Conservation (phyloP, 495 filamentous ascomycete species). For the Tuber borchii region DNA sequence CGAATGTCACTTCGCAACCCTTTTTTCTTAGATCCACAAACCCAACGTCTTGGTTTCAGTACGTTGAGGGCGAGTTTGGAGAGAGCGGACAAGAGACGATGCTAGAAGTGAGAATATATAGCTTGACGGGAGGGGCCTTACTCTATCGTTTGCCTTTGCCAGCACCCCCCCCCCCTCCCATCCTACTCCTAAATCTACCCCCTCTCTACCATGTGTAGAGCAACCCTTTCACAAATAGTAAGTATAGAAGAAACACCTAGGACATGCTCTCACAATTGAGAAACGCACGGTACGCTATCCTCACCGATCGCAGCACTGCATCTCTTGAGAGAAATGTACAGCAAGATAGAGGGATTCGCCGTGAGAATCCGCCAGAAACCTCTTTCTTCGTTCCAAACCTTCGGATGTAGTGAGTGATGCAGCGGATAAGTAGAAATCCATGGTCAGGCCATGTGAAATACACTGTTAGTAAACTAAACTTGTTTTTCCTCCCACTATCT, state of each 20-base stretch:
- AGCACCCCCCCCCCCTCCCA: neutral
- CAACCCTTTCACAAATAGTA: neutral
- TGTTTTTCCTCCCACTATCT: neutral
- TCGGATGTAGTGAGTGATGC: neutral
- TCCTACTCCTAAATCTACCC: neutral
- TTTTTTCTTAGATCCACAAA: neutral
- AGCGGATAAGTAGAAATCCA: conserved; percentile 2
- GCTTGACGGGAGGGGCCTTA: neutral
- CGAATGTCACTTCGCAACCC: neutral
- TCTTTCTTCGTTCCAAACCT: neutral
- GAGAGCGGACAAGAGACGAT: neutral
- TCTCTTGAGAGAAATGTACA: neutral
- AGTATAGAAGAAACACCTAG: neutral
- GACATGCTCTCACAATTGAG: neutral
- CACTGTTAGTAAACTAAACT: neutral
- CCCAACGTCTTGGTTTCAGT: neutral
- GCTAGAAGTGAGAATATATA: conserved; percentile 1
- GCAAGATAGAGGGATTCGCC: neutral
- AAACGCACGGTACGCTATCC: neutral
- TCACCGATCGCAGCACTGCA: neutral
- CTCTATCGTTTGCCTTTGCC: conserved; percentile 1
- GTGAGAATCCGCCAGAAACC: neutral
- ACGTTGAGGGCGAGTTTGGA: neutral
- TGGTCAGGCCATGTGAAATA: neutral
- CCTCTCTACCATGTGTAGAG: neutral